These are phyloP conservation scores for Neurospora sp. DNA, from an alignment of 495 filamentous ascomycete genomes.

Conservation along the genomic window DNA sequence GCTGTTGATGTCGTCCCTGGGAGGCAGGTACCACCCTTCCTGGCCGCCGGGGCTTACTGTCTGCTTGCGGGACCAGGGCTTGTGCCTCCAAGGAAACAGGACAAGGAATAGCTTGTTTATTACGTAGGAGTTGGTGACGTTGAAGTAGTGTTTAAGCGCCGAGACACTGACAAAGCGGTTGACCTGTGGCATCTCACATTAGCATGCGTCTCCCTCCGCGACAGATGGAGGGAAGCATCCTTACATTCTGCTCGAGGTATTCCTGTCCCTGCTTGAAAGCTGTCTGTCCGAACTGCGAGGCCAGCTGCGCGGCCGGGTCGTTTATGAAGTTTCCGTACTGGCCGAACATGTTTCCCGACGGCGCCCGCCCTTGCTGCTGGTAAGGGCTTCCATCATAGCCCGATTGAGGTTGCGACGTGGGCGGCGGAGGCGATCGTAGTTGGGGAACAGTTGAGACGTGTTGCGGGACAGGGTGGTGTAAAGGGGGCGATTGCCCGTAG, in stretches of 20 bases:
- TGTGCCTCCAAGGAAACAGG: slow-evolving; percentile 94
- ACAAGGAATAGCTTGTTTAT: slow-evolving; percentile 77
- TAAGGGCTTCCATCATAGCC: slow-evolving; percentile 71
- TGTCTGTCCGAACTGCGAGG: slow-evolving; percentile 85
- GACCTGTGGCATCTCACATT: slow-evolving; percentile 42
- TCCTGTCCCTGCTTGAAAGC: slow-evolving; percentile 83
- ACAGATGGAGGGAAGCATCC: slow-evolving; percentile 4
- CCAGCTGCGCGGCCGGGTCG: slow-evolving; percentile 94
- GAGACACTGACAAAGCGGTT: slow-evolving; percentile 89
- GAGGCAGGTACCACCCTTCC: slow-evolving; percentile 82
- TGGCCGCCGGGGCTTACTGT: slow-evolving; percentile 54
- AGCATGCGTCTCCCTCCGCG: background rate
- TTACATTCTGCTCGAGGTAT: slow-evolving; percentile 86
- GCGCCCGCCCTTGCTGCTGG: slow-evolving; percentile 44
- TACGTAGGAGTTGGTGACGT: slow-evolving; percentile 88
- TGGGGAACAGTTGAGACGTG: slow-evolving; percentile 99
- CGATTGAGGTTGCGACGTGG: slow-evolving; percentile 58
- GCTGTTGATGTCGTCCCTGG: slow-evolving; percentile 93
- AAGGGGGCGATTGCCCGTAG: slow-evolving; percentile 84
- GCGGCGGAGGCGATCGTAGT: slow-evolving; percentile 91
- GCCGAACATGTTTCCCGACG: slow-evolving; percentile 49
- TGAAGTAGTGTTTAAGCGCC: slow-evolving; percentile 94
- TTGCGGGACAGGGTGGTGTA: slow-evolving; percentile 96
- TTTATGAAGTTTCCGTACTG: slow-evolving; percentile 81
- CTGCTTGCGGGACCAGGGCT: slow-evolving; percentile 80